phyloP scores from a whole-genome alignment of 805 yeast genomes.

The Pichia pseudocactophila region DNA sequence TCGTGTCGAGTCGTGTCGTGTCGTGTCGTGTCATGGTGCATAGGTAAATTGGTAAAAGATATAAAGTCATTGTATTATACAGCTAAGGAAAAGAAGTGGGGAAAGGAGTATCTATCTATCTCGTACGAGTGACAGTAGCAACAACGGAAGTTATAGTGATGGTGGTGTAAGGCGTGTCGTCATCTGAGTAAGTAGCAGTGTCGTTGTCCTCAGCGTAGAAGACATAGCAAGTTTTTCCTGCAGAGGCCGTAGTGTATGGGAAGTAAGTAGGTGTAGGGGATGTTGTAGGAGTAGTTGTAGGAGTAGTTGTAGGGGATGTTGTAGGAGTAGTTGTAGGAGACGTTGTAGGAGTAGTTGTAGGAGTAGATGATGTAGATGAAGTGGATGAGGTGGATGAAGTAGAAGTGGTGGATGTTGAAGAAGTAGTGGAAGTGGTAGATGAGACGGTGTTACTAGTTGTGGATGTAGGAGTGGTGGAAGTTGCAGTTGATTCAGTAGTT shows the following conservation, averaged over 20 bases:
- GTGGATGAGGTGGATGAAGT: constrained; percentile 9
- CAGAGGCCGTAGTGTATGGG: constrained; percentile 26
- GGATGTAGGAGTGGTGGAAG: constrained; percentile 9
- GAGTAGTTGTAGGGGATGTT: constrained; percentile 11
- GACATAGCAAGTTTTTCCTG: constrained; percentile 28
- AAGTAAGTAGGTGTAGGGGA: constrained; percentile 14
- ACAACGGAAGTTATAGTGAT: constrained; percentile 27
- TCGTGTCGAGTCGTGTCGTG: no score
- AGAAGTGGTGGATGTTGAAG: constrained; percentile 10
- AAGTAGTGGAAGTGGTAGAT: constrained; percentile 11
- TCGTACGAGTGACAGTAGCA: constrained; percentile 27
- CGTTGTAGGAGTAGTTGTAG: constrained; percentile 10
- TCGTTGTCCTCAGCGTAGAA: constrained; percentile 28
- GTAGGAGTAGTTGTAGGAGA: constrained; percentile 23
- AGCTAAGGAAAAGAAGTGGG: no score
- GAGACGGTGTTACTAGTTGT: no score
- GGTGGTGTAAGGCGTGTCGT: constrained; percentile 25
- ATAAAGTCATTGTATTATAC: no score
- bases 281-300: constrained; percentile 9
- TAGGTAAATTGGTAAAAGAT: no score
- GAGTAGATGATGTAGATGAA: constrained; percentile 5
- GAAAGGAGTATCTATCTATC: no score
- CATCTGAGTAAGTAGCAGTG: constrained; percentile 19
- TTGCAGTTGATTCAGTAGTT: constrained; percentile 7
- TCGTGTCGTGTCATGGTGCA: no score